Evolutionary conservation across 2,329 filamentous ascomycete genomes (phyloP), one percentile per base, ranked within the genome.

Genomic region (Phaeosphaeriaceae sp.): DNA sequence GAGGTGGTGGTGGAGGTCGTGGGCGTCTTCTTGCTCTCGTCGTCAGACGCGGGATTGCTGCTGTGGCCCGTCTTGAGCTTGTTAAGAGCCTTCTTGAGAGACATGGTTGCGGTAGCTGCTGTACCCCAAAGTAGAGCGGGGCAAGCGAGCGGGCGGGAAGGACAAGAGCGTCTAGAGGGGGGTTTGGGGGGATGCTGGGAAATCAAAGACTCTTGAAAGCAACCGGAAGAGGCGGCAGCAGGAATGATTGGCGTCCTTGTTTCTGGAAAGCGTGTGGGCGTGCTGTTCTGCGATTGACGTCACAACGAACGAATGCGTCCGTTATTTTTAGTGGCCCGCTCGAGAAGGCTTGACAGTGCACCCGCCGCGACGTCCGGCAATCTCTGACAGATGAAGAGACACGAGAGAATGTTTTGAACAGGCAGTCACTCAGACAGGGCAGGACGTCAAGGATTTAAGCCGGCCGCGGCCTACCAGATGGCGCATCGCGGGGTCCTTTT

Each of bases 21-120:
- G 51, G 73, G 71, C 27, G 73, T 75, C 55, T 68, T 73, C 63
- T 70, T 22, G 49, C 51, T 62, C 55, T 79, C 77, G 25, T 76
- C 72, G 58, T 77, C 76, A 7, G 73, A 77, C 44, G 67, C 61
- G 9, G 72, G 68, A 48, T 64, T 72, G 58, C 73, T 72, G 66
- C 62, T 66, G 50, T 63, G 52, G 57, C 69, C 72, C 31, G 78
- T 71, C 71, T 79, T 79, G 60, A 83, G 72, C 71, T 79, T 80
- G 50, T 69, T 74, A 51, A 79, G 71, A 25, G 79, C 80, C 68
- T 81, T 82, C 66, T 82, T 82, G 63, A 83, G 78, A 53, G 80
- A 78, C 62, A 72, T 67, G 68, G 61, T 69, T 58, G 56, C 59
- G 58, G 52, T 61, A 56, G 48, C 57, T 61, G 67, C 67, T 65